These are phyloP conservation scores for Pisolithus tinctorius DNA, from an alignment of 768 basidiomycete genomes.

Conservation along the genomic window DNA sequence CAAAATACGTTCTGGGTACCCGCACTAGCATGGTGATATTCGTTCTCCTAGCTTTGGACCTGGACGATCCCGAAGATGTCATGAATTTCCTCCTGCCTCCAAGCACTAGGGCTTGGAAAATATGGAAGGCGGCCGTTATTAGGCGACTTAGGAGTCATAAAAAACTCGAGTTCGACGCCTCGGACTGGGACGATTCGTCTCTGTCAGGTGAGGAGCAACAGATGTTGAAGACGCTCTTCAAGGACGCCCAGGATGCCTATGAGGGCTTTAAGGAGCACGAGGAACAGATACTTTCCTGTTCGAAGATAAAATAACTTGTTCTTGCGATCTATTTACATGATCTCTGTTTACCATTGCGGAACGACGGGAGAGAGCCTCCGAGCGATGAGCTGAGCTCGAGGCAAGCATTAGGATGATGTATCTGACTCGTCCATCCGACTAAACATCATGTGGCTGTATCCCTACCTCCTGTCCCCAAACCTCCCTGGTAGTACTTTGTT, in stretches of 20 bases:
- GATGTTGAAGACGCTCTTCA: constrained; percentile 2
- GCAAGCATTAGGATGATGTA: no score
- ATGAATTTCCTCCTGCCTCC: background rate
- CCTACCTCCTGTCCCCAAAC: no score
- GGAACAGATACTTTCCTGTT: background rate
- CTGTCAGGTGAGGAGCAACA: background rate
- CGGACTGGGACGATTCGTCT: background rate
- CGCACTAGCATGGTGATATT: constrained; percentile 1
- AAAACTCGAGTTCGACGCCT: background rate
- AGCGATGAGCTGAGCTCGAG: no score
- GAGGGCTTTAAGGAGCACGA: background rate
- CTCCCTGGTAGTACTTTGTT: no score
- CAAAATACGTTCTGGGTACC: background rate
- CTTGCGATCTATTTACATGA: no score
- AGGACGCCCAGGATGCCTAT: background rate
- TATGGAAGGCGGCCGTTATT: background rate
- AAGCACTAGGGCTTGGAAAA: background rate
- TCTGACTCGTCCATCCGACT: no score
- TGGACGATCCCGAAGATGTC: background rate
- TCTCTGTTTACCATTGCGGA: no score
- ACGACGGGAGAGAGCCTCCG: no score
- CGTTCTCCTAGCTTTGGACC: background rate
- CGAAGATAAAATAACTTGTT: no score
- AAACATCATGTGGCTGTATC: no score
- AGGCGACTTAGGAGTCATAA: background rate